Conservation (phyloP, 2,329 filamentous ascomycete species). For the Fusarium stilboides region DNA sequence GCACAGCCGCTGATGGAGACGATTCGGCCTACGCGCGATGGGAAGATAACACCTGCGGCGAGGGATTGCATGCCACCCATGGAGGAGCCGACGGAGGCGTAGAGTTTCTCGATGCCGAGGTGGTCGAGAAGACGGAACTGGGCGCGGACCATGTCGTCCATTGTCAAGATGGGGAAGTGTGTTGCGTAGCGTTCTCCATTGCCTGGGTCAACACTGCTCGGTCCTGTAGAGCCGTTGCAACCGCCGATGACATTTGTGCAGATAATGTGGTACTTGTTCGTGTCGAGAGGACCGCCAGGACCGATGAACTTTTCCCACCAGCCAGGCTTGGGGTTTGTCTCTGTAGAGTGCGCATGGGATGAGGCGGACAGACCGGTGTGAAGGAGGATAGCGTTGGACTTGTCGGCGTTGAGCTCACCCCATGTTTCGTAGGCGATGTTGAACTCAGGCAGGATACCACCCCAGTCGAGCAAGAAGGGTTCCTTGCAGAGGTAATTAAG, state of each 20-base stretch:
- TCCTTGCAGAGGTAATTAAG: conserved; percentile 80
- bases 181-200: conserved; percentile 93
- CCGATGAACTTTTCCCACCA: conserved; percentile 99
- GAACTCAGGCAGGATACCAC: conserved; percentile 90
- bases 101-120: conserved; percentile 82
- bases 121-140: conserved; percentile 91
- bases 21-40: conserved; percentile 84
- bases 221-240: conserved; percentile 96
- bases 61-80: conserved; percentile 99
- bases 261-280: conserved; percentile 91
- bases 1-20: conserved; percentile 95
- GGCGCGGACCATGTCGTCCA: conserved; percentile 97
- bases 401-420: conserved; percentile 84
- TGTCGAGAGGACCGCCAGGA: conserved; percentile 86
- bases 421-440: conserved; percentile 94
- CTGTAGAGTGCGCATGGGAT: conserved; percentile 95
- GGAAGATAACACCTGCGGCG: conserved; percentile 87
- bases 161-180: conserved; percentile 93
- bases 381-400: conserved; percentile 89
- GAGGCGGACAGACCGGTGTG: conserved; percentile 98
- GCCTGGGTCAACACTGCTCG: conserved; percentile 87
- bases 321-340: conserved; percentile 85
- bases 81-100: conserved; percentile 93
- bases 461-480: conserved; percentile 91
- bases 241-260: conserved; percentile 98